Percentiles rank a stretch among this genome's conserved stretches.
These are phyloP conservation scores for Onygena corvina DNA, from an alignment of 2,329 filamentous ascomycete species.

Conservation along the genomic window DNA sequence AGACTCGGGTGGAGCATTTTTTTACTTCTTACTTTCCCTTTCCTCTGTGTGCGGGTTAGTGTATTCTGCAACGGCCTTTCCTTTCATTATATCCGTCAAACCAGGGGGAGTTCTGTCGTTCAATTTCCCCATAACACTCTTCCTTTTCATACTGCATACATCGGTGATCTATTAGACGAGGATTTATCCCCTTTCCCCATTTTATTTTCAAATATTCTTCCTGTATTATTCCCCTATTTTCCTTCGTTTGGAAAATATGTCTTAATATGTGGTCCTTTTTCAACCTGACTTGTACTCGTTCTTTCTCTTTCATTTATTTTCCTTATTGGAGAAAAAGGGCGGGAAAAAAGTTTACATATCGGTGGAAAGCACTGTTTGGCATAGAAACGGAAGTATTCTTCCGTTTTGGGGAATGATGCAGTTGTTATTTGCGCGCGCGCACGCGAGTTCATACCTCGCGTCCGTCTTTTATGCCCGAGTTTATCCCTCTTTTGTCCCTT, in stretches of 20 bases:
- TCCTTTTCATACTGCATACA: conserved; percentile 9
- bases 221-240: conserved; percentile 7
- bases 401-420: conserved; percentile 4
- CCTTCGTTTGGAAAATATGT: conserved; percentile 8
- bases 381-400: conserved; percentile 4
- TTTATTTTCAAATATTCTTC: not conserved
- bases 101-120: not conserved
- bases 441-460: no score
- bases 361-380: conserved; percentile 6
- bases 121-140: not conserved
- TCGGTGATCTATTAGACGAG: conserved; percentile 5
- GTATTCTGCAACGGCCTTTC: conserved; percentile 2
- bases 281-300: not conserved
- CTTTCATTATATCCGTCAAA: not conserved
- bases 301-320: conserved; percentile 9
- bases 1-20: conserved; percentile 17
- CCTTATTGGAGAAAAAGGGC: conserved; percentile 1
- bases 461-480: not conserved
- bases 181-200: not conserved
- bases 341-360: conserved; percentile 4
- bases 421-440: not conserved
- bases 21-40: conserved; percentile 4
- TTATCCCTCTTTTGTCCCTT: not conserved
- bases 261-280: conserved; percentile 5
- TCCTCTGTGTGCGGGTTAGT: conserved; percentile 2